Evolutionary conservation across 2,329 filamentous ascomycete species (phyloP), one percentile per base, ranked within the genome.

Genomic region (Pseudohalonectria lignicola): DNA sequence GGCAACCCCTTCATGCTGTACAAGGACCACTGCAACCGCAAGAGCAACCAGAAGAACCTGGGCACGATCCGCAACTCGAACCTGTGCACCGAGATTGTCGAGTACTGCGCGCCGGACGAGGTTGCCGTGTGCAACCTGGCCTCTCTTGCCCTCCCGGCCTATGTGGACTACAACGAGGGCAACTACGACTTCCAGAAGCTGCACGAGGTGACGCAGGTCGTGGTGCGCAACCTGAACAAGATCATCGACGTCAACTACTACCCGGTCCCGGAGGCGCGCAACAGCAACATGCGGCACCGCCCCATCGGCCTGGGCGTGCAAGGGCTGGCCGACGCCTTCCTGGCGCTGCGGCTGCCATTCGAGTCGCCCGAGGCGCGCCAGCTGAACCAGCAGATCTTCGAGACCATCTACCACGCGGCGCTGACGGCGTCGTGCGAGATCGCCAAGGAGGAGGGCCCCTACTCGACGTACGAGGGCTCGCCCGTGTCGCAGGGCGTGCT

Each of bases 1-100:
- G 92, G 92, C 51, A 96, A 94, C 65, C 92, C 92, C 35, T 98
- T 94, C 68, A 98, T 98, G 86, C 80, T 96, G 43, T 98, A 98
- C 38, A 98, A 98, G 74, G 92, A 98, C 65, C 76, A 81, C 55
- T 90, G 84, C 78, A 98, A 98, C 77, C 79, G 79, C 61, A 98
- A 98, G 82, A 95, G 88, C 74, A 98, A 98, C 76, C 92, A 98
- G 71, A 96, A 98, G 82, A 98, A 98, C 66, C 74, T 98, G 23
- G 92, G 92, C 48, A 95, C 88, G 45, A 98, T 98, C 53, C 87
- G 87, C 63, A 95, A 86, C 73, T 98, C 92, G 55, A 98, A 98
- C 64, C 74, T 98, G 35, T 98, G 92, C 79, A 96, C 90, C 36
- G 92, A 98, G 66, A 98, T 98, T 52, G 76, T 98, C 47, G 92